Percentiles rank a stretch among this genome's conserved stretches.
phyloP scores from a whole-genome alignment of 305 asterid species.

The Fraxinus greggii region DNA sequence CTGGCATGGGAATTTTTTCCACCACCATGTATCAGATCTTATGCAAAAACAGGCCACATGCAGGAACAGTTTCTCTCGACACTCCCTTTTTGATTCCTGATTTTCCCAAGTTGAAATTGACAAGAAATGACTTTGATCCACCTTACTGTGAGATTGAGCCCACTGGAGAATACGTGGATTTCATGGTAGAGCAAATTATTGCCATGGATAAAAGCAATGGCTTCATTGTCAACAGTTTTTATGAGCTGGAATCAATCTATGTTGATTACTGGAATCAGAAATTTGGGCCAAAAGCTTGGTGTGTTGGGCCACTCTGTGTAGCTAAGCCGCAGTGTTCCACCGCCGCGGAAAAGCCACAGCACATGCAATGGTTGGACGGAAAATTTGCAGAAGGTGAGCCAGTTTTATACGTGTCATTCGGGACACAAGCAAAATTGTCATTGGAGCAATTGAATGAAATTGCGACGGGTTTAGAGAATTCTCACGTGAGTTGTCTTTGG shows the following conservation, averaged over 20 bases:
- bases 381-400: conserved; percentile 28
- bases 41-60: conserved; percentile 47
- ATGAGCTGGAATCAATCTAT: conserved; percentile 46
- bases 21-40: conserved; percentile 36
- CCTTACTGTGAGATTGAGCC: conserved; percentile 51
- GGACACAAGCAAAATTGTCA: conserved; percentile 63
- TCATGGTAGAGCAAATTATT: conserved; percentile 34
- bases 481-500: conserved; percentile 60
- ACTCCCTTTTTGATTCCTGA: conserved; percentile 39
- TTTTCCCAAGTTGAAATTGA: conserved; percentile 40
- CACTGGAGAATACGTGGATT: conserved; percentile 44
- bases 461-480: conserved; percentile 44
- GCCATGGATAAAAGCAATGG: conserved; percentile 49
- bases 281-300: conserved; percentile 48
- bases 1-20: conserved; percentile 54
- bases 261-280: conserved; percentile 45
- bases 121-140: conserved; percentile 54
- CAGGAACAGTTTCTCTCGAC: conserved; percentile 26
- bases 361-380: conserved; percentile 43
- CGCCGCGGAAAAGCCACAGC: conserved; percentile 9
- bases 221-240: conserved; percentile 47
- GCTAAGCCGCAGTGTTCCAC: conserved; percentile 14
- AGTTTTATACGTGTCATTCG: conserved; percentile 67
- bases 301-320: conserved; percentile 61
- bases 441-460: conserved; percentile 48